A percentile compares a stretch with the other conserved stretches of the same genome.
These are phyloP conservation scores for Leonotis leonurus DNA, from an alignment of 257 asterid genomes.

Conservation along the genomic window DNA sequence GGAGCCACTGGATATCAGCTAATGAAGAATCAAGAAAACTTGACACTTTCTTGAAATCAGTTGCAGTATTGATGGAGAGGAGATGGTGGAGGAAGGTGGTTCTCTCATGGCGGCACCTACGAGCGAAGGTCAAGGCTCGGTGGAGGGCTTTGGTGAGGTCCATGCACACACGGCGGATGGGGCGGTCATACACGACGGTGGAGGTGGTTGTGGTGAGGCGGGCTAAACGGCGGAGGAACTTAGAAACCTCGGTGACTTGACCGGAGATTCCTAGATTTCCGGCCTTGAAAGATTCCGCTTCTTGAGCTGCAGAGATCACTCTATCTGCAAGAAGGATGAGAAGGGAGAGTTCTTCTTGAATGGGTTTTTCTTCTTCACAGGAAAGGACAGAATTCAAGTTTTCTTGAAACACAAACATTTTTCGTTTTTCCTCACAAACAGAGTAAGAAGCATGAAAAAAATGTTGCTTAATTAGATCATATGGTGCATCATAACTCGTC, in stretches of 20 bases:
- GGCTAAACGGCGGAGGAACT: slow-evolving; percentile 40
- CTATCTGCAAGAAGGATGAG: slow-evolving; percentile 45
- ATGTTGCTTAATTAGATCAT: neutral
- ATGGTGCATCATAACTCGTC: too few relatives aligned
- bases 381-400: slow-evolving; percentile 1
- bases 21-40: slow-evolving; percentile 29
- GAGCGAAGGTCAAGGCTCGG: slow-evolving; percentile 37
- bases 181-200: neutral
- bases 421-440: neutral
- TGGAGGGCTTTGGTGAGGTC: slow-evolving; percentile 40
- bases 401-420: slow-evolving; percentile 1
- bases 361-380: slow-evolving; percentile 33
- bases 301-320: slow-evolving; percentile 33
- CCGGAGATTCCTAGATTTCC: slow-evolving; percentile 32
- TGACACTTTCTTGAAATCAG: slow-evolving; percentile 35
- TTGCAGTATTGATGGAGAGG: slow-evolving; percentile 42
- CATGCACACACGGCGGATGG: slow-evolving; percentile 21
- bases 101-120: slow-evolving; percentile 36
- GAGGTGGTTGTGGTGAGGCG: slow-evolving; percentile 34
- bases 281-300: slow-evolving; percentile 41
- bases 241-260: slow-evolving; percentile 28
- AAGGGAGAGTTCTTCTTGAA: slow-evolving; percentile 41
- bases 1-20: slow-evolving; percentile 45
- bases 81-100: slow-evolving; percentile 45
- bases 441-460: neutral